Base-by-base conservation (phyloP, 2,329 filamentous ascomycete genomes). In the Coleophoma crateriformis region DNA sequence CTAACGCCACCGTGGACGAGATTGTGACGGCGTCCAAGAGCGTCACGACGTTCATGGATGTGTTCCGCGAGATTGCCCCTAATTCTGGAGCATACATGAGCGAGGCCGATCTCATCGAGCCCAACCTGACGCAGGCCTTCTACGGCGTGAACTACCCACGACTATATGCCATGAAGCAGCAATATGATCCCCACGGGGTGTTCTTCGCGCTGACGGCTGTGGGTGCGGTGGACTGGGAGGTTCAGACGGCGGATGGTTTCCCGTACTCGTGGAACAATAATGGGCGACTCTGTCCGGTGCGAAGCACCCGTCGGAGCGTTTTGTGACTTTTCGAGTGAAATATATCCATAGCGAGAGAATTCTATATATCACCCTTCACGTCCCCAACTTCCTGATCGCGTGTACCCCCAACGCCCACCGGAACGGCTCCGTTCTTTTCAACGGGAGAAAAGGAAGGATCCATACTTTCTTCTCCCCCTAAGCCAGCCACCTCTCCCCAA, bases 91-190 rank as follows among this genome's bases (percentile, higher is more conserved):
- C 68, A 1, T 76, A 76, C 60, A 67, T 73, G 67, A 76, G 74
- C 54, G 76, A 80, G 62, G 74, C 69, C 3, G 69, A 77, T 61
- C 69, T 73, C 46, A 62, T 62, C 34, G 67, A 75, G 60, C 64
- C 64, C 0, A 55, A 70, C 42, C 75, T 67, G 60, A 65, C 53
- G 11, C 47, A 54, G 37, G 46, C 46, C 11, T 58, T 59, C 45
- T 58, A 53, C 49, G 56, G 57, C 10, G 33, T 20, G 2, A 49
- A 55, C 20, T 78, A 77, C 49, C 50, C 60, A 2, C 52, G 56
- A 11, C 55, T 79, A 4, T 55, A 68, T 8, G 41, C 50, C 2
- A 61, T 81, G 35, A 82, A 82, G 70, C 55, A 65, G 45, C 70
- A 68, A 56, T 76, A 73, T 52, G 78, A 79, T 54, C 66, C 71